Percentiles rank a stretch among this genome's conserved stretches.
Conservation (phyloP, 148 eudicot genomes). For the Linanthus parryae region DNA sequence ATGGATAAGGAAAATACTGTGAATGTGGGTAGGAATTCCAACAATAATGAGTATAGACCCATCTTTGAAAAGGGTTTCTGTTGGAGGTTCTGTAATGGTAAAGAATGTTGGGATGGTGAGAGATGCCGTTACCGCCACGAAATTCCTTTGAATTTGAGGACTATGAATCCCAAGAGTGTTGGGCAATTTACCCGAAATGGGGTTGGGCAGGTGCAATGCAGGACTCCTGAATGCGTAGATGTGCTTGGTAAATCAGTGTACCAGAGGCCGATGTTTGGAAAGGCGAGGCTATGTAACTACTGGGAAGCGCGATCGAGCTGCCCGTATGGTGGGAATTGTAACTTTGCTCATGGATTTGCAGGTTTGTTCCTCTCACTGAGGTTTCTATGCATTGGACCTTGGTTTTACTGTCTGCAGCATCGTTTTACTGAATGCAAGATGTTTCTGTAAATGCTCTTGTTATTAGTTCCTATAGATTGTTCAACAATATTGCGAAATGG, state of each 20-base stretch:
- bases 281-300: constrained; percentile 24
- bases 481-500: background rate
- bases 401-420: background rate
- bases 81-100: constrained; percentile 10
- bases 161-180: background rate
- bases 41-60: background rate
- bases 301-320: constrained; percentile 25
- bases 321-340: constrained; percentile 24
- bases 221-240: background rate
- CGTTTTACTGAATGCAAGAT: background rate
- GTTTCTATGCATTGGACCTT: background rate
- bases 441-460: background rate
- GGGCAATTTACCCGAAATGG: constrained; percentile 7
- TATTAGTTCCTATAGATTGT: background rate
- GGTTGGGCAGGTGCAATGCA: background rate
- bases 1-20: background rate
- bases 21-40: background rate
- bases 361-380: constrained; percentile 20
- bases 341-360: constrained; percentile 47
- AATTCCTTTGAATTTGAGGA: constrained; percentile 1
- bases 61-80: constrained; percentile 1
- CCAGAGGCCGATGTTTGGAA: constrained; percentile 8
- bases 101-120: constrained; percentile 13
- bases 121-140: constrained; percentile 19
- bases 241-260: background rate